Conservation (phyloP, 2,329 filamentous ascomycete species). For the Colletotrichum sp. region DNA sequence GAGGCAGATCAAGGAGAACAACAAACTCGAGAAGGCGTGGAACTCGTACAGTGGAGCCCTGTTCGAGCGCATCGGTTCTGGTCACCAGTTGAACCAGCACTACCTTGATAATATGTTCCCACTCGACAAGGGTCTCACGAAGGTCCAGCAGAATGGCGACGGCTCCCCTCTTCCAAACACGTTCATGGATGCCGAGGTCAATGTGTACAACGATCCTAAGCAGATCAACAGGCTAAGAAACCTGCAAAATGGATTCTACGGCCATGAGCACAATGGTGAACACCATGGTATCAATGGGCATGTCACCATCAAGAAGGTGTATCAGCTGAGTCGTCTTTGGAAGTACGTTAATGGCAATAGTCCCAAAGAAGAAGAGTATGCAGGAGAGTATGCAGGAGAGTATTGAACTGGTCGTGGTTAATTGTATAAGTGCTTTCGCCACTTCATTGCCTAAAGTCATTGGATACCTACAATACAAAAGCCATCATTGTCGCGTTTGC, state of each 20-base stretch:
- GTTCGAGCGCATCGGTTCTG: conserved; percentile 60
- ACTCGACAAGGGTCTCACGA: not conserved
- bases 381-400: not conserved
- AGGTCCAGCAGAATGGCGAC: conserved; percentile 9
- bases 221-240: not conserved
- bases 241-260: not conserved
- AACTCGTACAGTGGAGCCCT: conserved; percentile 67
- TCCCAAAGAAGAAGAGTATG: not conserved
- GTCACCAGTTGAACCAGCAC: conserved; percentile 66
- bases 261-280: not conserved
- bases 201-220: conserved; percentile 5
- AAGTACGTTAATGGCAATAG: conserved; percentile 1
- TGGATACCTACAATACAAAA: too few species aligned
- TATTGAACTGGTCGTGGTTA: too few species aligned
- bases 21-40: conserved; percentile 32
- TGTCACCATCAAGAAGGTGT: not conserved
- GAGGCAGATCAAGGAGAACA: not conserved
- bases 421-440: too few species aligned
- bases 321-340: conserved; percentile 16
- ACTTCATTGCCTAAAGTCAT: too few species aligned
- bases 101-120: conserved; percentile 69
- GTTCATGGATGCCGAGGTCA: conserved; percentile 8
- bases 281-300: not conserved
- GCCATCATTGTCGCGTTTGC: too few species aligned
- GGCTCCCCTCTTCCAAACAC: not conserved